Percentiles rank a stretch among this genome's conserved stretches.
These are phyloP conservation scores for Penicillium crustosum DNA, from an alignment of 2,329 filamentous ascomycete species.

Conservation along the genomic window DNA sequence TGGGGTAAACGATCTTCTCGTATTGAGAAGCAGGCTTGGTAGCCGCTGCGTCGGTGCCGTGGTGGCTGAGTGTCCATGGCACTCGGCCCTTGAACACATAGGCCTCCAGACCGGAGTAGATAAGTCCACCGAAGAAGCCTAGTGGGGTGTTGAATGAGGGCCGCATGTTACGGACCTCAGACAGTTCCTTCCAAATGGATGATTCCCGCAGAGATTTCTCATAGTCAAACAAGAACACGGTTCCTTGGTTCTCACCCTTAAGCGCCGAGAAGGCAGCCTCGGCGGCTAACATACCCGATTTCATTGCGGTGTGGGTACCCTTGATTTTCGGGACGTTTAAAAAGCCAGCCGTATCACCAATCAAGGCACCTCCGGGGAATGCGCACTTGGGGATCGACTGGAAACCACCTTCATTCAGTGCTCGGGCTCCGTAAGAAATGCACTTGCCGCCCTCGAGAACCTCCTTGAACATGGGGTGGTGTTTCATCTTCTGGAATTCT, in stretches of 20 bases:
- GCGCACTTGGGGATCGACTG: slow-evolving; percentile 97
- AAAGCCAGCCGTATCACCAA: slow-evolving; percentile 94
- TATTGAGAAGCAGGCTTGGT: slow-evolving; percentile 79
- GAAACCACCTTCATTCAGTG: slow-evolving; percentile 91
- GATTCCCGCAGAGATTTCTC: slow-evolving; percentile 84
- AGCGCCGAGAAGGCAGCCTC: slow-evolving; percentile 85
- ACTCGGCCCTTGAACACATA: slow-evolving; percentile 79
- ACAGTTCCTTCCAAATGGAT: slow-evolving; percentile 89
- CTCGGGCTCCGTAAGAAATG: slow-evolving; percentile 90
- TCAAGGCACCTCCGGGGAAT: slow-evolving; percentile 91
- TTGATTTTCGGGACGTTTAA: slow-evolving; percentile 98
- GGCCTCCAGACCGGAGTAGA: slow-evolving; percentile 92
- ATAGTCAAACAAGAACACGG: slow-evolving; percentile 92
- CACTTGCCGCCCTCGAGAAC: slow-evolving; percentile 96
- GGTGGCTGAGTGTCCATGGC: slow-evolving; percentile 92
- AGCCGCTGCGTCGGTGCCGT: slow-evolving; percentile 70
- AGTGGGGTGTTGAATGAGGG: slow-evolving; percentile 88
- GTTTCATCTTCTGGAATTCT: slow-evolving; percentile 98
- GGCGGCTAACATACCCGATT: slow-evolving; percentile 92
- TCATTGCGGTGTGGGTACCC: slow-evolving; percentile 97
- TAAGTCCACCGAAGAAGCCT: slow-evolving; percentile 82
- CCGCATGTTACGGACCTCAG: slow-evolving; percentile 94
- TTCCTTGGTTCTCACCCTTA: slow-evolving; percentile 56
- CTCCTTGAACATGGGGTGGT: slow-evolving; percentile 83
- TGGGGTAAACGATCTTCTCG: slow-evolving; percentile 91